Evolutionary conservation across 768 basidiomycete species (phyloP), one percentile per base, ranked within the genome.

Genomic region (Vararia minispora): DNA sequence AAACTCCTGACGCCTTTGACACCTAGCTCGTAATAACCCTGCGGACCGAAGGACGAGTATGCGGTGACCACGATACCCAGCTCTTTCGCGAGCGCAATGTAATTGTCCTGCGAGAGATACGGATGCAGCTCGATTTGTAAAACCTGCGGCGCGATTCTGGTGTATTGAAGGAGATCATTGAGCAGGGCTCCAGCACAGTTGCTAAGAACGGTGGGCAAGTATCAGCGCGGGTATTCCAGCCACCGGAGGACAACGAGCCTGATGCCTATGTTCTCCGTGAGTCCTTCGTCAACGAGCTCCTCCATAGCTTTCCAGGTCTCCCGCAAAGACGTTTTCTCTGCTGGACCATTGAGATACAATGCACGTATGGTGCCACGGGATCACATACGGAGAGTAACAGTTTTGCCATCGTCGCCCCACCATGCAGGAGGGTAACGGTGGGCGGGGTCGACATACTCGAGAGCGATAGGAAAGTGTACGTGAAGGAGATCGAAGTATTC

Each of bases 261-360:
- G 47, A 87, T 52, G 40, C 86, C 90, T 47, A 92, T 86, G 53
- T 88, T 82, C 65, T 74, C 85, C 8, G 65, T 73, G 28, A 79
- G 55, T 6, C 79, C 78, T 29, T 69, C 66, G 46, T 85, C 79
- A 33, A 79, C 78, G 16, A 91, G 70, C 43, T 68, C 65, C 58
- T 94, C 90, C 76, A 94, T 72, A 12, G 72, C 84, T 28, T 58
- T 53, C 86, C 87, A 92, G 13, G 90, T 92, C 63, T 86, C 80
- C 49, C 77, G 74, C 55, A 85, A 71, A 27, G 80, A 78, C 0
- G 72, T 75, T 35, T 77, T 76, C 47, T 72, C 72, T 78, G 45
- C 30, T 31, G 31, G 5, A 37, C 18, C 8, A 28, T 48, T 28
- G 27, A 32, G 18, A 23, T 2, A 11, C 37, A 24, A 39, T 2